Evolutionary conservation across 2,329 filamentous ascomycete genomes (phyloP), one percentile per base, ranked within the genome.

Genomic region (Fusarium burgessii): DNA sequence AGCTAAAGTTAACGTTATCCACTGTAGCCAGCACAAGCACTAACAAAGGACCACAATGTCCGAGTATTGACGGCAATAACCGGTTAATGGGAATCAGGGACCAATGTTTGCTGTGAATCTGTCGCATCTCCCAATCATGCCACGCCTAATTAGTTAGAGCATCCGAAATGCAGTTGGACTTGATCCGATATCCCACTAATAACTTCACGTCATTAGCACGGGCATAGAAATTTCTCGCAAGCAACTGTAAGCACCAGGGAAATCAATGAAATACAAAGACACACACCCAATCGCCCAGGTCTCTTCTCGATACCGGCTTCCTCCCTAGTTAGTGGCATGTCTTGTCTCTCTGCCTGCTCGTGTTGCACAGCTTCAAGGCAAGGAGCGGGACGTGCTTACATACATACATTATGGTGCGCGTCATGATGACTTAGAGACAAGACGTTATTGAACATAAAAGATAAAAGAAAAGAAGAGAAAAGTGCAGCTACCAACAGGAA

Each of bases 321-420:
- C 58, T 73, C 71, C 73, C 71, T 59, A 58, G 58, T 58, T 58
- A 62, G 52, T 69, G 64, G 40, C 41, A 60, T 60, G 42, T 35
- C 66, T 60, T 59, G 63, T 36, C 36, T 58, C 27, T 56, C 45
- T 47, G 41, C 29, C 46, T 47, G 25, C 25, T 58, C 36, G 57
- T 40, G 62, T 66, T 66, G 17, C 55, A 66, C 49, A 36, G 17
- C 51, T 36, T 56, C 29, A 35, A 72, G 58, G 71, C 64, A 66
- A 52, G 56, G 60, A 57, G 64, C 54, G 61, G 62, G 51, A 72
- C 64, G 55, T 71, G 54, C 23, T 33, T 67, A 15, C 29, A 45
- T 14, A 55, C 27, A 55, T 55, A 32, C 14, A n/a, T 4, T 51
- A 38, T 41, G 56, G 63, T 32, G 65, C 40, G 41, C 67, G 47